Percentiles rank a stretch among this genome's conserved stretches.
Conservation (phyloP, 192 early-diverging fungal genomes). For the Phycomyces nitens region DNA sequence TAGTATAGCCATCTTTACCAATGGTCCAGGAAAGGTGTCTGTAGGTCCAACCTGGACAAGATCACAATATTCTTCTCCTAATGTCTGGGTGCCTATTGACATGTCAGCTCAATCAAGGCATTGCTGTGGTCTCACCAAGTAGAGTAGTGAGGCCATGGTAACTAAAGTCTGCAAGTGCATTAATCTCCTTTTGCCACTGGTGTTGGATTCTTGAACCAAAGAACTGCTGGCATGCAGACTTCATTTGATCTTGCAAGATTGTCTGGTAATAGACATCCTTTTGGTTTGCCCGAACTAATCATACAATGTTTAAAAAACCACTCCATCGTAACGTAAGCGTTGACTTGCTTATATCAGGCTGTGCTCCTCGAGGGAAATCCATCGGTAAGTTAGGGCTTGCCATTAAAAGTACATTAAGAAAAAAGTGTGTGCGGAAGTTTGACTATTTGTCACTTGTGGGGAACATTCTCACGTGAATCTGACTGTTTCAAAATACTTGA, state of each 20-base stretch:
- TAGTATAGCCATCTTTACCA: slow-evolving; percentile 25
- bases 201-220: slow-evolving; percentile 61
- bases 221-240: slow-evolving; percentile 56
- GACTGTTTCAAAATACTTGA: too few relatives aligned
- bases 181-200: slow-evolving; percentile 61
- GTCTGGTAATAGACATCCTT: slow-evolving; percentile 86
- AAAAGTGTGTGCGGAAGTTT: not conserved
- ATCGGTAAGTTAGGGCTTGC: not conserved
- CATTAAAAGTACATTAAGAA: not conserved
- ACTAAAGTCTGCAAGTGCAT: slow-evolving; percentile 54
- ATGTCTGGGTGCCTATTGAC: slow-evolving; percentile 72
- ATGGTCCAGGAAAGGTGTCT: slow-evolving; percentile 48
- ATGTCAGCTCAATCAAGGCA: too few relatives aligned
- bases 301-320: not conserved
- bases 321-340: too few relatives aligned
- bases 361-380: slow-evolving; percentile 66
- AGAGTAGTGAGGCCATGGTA: slow-evolving; percentile 77
- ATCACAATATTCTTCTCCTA: slow-evolving; percentile 96
- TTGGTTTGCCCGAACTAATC: slow-evolving; percentile 75
- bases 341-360: slow-evolving; percentile 71
- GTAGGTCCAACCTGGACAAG: slow-evolving; percentile 64
- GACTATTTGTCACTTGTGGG: too few relatives aligned
- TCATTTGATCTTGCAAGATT: slow-evolving; percentile 59
- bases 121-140: too few relatives aligned
- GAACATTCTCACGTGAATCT: too few relatives aligned